phyloP scores from a whole-genome alignment of 2,329 filamentous ascomycete species.

The Rosellinia necatrix region DNA sequence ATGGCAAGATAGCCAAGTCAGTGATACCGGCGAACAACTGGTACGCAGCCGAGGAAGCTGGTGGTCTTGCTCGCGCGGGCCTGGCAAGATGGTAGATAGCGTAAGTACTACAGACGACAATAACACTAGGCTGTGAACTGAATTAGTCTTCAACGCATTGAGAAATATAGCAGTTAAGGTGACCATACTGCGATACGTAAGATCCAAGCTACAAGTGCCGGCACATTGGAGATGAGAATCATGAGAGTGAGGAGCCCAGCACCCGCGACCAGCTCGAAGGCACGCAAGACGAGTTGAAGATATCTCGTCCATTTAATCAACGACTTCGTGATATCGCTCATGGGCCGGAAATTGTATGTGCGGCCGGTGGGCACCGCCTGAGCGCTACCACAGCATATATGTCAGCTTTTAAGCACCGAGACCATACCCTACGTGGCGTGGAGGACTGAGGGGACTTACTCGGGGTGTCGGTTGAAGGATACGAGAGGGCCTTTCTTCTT shows the following conservation, averaged over 20 bases:
- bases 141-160: constrained; percentile 29
- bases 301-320: constrained; percentile 72
- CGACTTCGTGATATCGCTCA: constrained; percentile 72
- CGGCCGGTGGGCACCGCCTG: constrained; percentile 68
- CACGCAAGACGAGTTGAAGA: constrained; percentile 70
- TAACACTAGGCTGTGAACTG: constrained; percentile 70
- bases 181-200: constrained; percentile 73
- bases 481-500: constrained; percentile 77
- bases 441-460: constrained; percentile 58
- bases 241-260: constrained; percentile 74
- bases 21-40: constrained; percentile 80
- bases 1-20: constrained; percentile 62
- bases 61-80: constrained; percentile 70
- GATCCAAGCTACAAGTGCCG: constrained; percentile 71
- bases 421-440: not conserved
- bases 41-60: constrained; percentile 84
- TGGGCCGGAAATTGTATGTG: constrained; percentile 63
- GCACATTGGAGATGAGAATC: constrained; percentile 74
- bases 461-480: constrained; percentile 83
- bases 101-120: constrained; percentile 73
- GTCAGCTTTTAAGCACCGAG: constrained; percentile 6
- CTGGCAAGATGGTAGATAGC: constrained; percentile 79
- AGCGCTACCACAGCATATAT: constrained; percentile 46
- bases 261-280: constrained; percentile 70
- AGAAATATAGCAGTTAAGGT: not conserved